phyloP scores from a whole-genome alignment of 164 flowering plant genomes.

The Umbilicus rupestris region DNA sequence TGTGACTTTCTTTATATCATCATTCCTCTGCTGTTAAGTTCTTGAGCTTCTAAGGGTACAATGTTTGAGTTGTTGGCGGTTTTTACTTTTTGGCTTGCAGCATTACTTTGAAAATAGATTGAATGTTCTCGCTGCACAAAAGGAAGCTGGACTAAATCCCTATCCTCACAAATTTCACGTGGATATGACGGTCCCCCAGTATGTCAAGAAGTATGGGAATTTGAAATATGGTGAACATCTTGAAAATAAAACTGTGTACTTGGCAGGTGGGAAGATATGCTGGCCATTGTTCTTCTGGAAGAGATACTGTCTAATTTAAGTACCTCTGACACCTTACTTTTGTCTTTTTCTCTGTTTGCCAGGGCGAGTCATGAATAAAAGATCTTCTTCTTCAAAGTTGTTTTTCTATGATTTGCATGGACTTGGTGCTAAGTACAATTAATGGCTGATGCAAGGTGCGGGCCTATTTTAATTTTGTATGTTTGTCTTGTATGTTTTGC shows the following conservation, averaged over 20 bases:
- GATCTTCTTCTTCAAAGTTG: constrained; percentile 72
- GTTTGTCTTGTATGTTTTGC: neutral
- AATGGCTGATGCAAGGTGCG: constrained; percentile 83
- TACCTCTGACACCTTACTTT: neutral
- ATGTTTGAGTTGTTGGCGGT: neutral
- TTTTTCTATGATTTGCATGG: constrained; percentile 82
- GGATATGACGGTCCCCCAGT: constrained; percentile 49
- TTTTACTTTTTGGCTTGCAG: constrained; percentile 29
- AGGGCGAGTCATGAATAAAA: constrained; percentile 88
- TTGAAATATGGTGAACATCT: constrained; percentile 52
- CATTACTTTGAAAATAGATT: constrained; percentile 86
- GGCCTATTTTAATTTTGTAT: neutral
- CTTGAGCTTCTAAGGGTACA: neutral
- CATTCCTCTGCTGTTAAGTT: neutral
- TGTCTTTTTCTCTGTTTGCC: neutral
- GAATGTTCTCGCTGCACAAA: constrained; percentile 45
- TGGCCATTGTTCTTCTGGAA: neutral
- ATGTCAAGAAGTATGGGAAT: constrained; percentile 36
- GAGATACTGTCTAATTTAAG: neutral
- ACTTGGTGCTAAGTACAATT: constrained; percentile 72
- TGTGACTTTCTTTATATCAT: too few relatives aligned
- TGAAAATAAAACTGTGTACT: constrained; percentile 42
- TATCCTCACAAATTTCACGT: constrained; percentile 90
- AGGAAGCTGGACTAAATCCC: constrained; percentile 55
- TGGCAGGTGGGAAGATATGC: constrained; percentile 49